A percentile compares a stretch with the other conserved stretches of the same genome.
Evolutionary conservation across 768 basidiomycete genomes (phyloP).

Genomic region (Leccinum obscurum): DNA sequence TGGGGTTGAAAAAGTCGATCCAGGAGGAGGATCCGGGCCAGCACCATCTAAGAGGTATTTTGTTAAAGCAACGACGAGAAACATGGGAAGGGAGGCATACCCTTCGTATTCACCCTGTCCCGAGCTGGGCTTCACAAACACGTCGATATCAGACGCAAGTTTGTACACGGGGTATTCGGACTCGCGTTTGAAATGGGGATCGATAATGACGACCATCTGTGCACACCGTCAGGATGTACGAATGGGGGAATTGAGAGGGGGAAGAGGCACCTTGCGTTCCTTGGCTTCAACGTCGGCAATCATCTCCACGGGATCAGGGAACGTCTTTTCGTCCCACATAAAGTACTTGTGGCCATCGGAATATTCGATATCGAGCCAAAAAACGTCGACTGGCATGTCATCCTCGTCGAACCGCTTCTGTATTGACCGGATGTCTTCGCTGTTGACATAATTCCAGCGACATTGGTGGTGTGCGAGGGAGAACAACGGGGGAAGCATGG

Average conservation of each 20-base stretch:
- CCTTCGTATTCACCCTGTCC: conserved; percentile 90
- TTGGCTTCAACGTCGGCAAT: conserved; percentile 80
- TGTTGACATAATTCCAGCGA: conserved; percentile 95
- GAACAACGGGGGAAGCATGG: conserved; percentile 89
- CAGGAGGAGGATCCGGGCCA: conserved; percentile 97
- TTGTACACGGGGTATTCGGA: conserved; percentile 80
- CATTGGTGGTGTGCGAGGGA: conserved; percentile 96
- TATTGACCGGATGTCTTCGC: conserved; percentile 82
- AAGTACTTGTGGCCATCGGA: conserved; percentile 94
- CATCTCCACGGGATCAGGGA: conserved; percentile 96
- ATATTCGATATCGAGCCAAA: conserved; percentile 98
- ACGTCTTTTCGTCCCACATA: conserved; percentile 90
- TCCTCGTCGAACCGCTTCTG: conserved; percentile 90
- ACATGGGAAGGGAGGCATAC: conserved; percentile 9
- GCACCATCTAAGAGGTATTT: conserved; percentile 61
- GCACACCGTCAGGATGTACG: not conserved
- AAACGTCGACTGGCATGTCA: conserved; percentile 92
- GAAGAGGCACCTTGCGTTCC: conserved; percentile 70
- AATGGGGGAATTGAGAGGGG: not conserved
- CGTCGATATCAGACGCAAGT: conserved; percentile 74
- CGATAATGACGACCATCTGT: conserved; percentile 97
- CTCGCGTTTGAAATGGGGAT: conserved; percentile 91
- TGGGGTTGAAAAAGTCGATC: conserved; percentile 97
- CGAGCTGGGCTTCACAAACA: conserved; percentile 80
- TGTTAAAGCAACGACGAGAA: not conserved